Base-by-base conservation (phyloP, 208 protist species). In the Leishmania amazonensis region DNA sequence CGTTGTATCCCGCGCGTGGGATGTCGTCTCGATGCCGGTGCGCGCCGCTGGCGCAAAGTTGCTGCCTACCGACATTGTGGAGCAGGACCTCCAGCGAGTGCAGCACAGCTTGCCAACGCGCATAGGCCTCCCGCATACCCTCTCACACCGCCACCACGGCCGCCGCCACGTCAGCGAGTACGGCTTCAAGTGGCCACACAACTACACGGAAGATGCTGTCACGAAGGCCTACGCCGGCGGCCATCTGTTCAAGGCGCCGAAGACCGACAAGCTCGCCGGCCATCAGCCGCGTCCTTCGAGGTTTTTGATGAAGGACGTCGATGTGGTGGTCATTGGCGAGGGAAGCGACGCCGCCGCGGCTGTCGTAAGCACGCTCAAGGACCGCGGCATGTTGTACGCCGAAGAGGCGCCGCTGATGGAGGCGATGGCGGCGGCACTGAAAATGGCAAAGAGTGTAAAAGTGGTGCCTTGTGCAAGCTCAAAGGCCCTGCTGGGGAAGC, bases 171-270 rank as follows among this genome's bases (percentile, higher is more conserved):
- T 96, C 38, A 90, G 86, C 49, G 91, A 91, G 79, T 95, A 91
- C 87, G 93, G 93, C 58, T 97, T 92, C 85, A 96, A 96, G 83
- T 85, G 83, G 77, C 88, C 89, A 9, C 93, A 96, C 77, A 54
- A 78, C 40, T 96, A 96, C 87, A 96, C 91, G 24, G 78, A 89
- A 35, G 92, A 97, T 84, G 88, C 81, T 24, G 88, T 89, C 0
- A 87, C 86, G 19, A 60, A 79, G 57, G 94, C 94, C 17, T 87
- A 93, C 79, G 90, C 93, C 24, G 93, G 83, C 3, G 94, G 94
- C 7, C 87, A 95, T 81, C 91, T 97, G 7, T 97, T 97, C 87
- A 87, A 86, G 72, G 75, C 78, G 45, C 91, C 73, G 2, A 85
- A 86, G 76, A 89, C 84, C 68, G 76, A 96, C 54, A 54, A 42